Evolutionary conservation across 2,329 filamentous ascomycete genomes (phyloP).

Genomic region (Ophioceras dolichostomum): DNA sequence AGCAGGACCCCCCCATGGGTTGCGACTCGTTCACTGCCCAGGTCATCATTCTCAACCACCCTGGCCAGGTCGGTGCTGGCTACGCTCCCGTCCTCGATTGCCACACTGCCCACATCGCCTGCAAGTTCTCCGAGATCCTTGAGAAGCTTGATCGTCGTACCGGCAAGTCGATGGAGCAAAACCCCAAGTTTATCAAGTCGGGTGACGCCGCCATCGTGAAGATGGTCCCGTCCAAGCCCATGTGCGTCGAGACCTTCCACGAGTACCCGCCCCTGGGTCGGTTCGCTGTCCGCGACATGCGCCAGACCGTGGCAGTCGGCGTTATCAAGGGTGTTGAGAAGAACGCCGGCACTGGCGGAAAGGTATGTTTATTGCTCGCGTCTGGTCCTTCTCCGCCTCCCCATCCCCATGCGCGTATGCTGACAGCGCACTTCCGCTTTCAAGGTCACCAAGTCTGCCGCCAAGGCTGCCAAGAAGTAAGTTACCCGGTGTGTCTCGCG

Average conservation of each 20-base stretch:
- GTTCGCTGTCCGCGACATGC: conserved; percentile 99
- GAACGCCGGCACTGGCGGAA: conserved; percentile 40
- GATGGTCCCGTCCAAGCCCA: conserved; percentile 99
- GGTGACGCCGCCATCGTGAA: conserved; percentile 99
- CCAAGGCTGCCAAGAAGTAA: conserved; percentile 69
- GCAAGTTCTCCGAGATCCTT: conserved; percentile 98
- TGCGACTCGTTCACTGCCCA: conserved; percentile 96
- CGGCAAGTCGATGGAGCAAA: conserved; percentile 86
- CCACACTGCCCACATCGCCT: conserved; percentile 99
- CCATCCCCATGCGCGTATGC: background rate
- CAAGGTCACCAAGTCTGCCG: conserved; percentile 56
- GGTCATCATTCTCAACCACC: conserved; percentile 99
- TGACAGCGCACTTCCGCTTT: conserved; percentile 1
- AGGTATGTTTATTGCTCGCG: conserved; percentile 32
- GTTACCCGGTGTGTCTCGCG: too few species aligned
- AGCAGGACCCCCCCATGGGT: conserved; percentile 92
- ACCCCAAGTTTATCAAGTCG: conserved; percentile 99
- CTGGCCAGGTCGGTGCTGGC: conserved; percentile 96
- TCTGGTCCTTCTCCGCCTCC: conserved; percentile 17
- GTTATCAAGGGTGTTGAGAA: conserved; percentile 85
- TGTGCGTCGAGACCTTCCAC: conserved; percentile 99
- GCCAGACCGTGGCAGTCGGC: conserved; percentile 81
- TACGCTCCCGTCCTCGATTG: conserved; percentile 99
- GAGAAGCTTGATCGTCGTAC: conserved; percentile 99
- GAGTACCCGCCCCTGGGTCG: conserved; percentile 98